Evolutionary conservation across 257 asterid genomes (phyloP).

Genomic region (Solanum sitiens): DNA sequence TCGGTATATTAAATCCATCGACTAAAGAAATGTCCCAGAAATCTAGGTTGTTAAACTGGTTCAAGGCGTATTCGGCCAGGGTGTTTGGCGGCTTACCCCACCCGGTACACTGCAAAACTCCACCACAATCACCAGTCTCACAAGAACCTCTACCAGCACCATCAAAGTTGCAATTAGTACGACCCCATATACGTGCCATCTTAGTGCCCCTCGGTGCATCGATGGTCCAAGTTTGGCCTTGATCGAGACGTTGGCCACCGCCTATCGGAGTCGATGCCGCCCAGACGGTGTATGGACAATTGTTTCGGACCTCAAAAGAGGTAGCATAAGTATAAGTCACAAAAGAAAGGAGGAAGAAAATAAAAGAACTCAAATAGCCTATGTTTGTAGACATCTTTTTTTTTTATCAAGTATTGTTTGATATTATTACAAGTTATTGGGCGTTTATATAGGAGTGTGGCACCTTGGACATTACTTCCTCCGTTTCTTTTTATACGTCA

Average conservation of each 20-base stretch:
- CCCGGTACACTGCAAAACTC: conserved; percentile 9
- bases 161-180: conserved; percentile 22
- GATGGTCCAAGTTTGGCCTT: conserved; percentile 10
- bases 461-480: neutral
- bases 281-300: conserved; percentile 29
- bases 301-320: conserved; percentile 9
- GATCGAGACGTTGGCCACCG: conserved; percentile 3
- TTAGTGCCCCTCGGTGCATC: conserved; percentile 2
- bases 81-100: conserved; percentile 22
- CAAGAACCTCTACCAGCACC: conserved; percentile 12
- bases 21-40: conserved; percentile 35
- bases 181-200: conserved; percentile 21
- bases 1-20: conserved; percentile 44
- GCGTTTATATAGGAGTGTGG: neutral
- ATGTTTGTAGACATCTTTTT: neutral
- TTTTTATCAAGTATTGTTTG: neutral
- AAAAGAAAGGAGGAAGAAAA: neutral
- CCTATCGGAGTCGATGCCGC: conserved; percentile 22
- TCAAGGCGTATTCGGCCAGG: conserved; percentile 34
- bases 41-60: conserved; percentile 18
- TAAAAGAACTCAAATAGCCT: neutral
- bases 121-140: conserved; percentile 23
- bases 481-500: no score
- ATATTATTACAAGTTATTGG: neutral
- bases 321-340: conserved; percentile 5